Evolutionary conservation across 306 rosid species (phyloP).

Genomic region (Fragaria vesca): DNA sequence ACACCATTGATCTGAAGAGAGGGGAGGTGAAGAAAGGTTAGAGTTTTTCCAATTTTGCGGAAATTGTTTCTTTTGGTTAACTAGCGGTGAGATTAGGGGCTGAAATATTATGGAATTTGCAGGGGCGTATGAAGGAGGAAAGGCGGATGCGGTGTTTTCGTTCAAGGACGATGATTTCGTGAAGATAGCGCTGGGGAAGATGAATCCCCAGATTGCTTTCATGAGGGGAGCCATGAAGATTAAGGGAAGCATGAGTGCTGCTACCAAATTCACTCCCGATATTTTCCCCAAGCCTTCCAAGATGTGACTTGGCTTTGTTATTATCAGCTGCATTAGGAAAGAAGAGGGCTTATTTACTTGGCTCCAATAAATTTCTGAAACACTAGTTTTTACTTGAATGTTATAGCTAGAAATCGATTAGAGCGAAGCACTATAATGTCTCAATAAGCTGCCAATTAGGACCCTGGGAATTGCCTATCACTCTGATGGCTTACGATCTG

Average conservation of each 20-base stretch:
- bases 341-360: too few species aligned
- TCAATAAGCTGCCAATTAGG: neutral
- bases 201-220: slow-evolving; percentile 93
- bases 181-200: slow-evolving; percentile 81
- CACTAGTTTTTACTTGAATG: neutral
- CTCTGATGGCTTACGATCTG: neutral
- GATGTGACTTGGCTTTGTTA: slow-evolving; percentile 44
- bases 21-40: slow-evolving; percentile 79
- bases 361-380: neutral
- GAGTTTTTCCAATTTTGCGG: neutral
- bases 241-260: slow-evolving; percentile 88
- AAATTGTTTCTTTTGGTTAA: neutral
- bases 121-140: slow-evolving; percentile 86
- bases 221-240: slow-evolving; percentile 86
- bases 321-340: neutral
- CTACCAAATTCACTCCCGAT: slow-evolving; percentile 85
- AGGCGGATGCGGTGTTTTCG: slow-evolving; percentile 86
- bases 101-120: neutral
- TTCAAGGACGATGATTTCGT: slow-evolving; percentile 88
- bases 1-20: slow-evolving; percentile 85
- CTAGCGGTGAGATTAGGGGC: neutral
- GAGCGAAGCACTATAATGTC: neutral
- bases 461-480: too few species aligned
- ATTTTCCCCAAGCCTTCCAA: slow-evolving; percentile 94
- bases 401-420: neutral